Base-by-base conservation (phyloP, 2,329 filamentous ascomycete species). In the Fusarium buharicum region DNA sequence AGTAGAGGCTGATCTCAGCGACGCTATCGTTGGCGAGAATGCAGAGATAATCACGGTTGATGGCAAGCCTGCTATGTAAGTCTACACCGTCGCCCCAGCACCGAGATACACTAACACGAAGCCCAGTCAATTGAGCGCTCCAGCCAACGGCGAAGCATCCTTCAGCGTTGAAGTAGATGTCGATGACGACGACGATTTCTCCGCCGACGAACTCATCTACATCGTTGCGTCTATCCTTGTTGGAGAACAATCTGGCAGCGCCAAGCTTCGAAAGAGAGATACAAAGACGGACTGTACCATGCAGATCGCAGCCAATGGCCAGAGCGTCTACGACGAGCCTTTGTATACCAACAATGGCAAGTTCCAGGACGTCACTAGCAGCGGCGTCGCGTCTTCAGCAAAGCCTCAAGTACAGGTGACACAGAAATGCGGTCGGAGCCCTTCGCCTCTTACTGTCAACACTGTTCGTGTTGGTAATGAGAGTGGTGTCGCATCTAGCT, bases 161-260 rank as follows among this genome's bases (percentile, higher is more conserved):
- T 64, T 64, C 17, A 57, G 28, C 9, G 61, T 64, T 11, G 27
- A 30, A 0, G 50, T 64, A 20, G 55, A 64, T 2, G 40, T 43
- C 16, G 46, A 56, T 4, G 61, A 57, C 7, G 46, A 51, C 4
- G 61, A 53, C 7, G 44, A 53, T 9, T 53, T 64, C 13, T 18
- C 34, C n/a, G 48, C 33, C 4, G 46, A 50, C 24, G 61, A 64
- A 5, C 57, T 53, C 12, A 43, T 65, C 39, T 46, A 62, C 27
- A 45, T 64, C 8, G 47, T 65, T n/a, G 61, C 61, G 13, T 64
- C 60, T 0, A 62, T 64, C 36, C 57, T 61, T 4, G 61, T 64
- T 2, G 61, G 47, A 20, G 61, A 64, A 20, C n/a, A n/a, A 9
- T 40, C 55, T 6, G 46, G 22, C 20, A 62, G 61, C 33, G 61